Base-by-base conservation (phyloP, 164 flowering plant genomes). In the Protea cynaroides region DNA sequence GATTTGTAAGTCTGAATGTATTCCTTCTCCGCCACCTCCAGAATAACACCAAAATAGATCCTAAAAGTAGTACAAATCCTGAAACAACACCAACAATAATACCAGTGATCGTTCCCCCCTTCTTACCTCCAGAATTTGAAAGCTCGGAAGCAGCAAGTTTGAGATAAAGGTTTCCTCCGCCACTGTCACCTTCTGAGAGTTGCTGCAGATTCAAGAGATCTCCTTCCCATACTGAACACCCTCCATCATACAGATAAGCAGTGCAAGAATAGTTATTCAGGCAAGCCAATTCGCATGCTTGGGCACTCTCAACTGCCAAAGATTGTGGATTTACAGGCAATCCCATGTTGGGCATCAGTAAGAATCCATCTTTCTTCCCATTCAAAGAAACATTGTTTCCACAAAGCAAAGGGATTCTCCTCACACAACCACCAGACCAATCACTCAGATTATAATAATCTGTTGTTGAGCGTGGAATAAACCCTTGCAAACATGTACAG, bases 251-350 rank as follows among this genome's bases (percentile, higher is more conserved):
- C 74, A 55, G 58, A 12, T 80, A 78, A 40, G 81, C 83, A 43
- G 46, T 69, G 61, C 81, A 80, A 23, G 81, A 75, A 47, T 76
- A 80, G 55, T 63, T 70, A 37, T 36, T 73, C 63, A 71, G 56
- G 51, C 83, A 80, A 18, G 61, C 63, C 9, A 56, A 36, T 56
- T 68, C 53, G 36, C 83, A 78, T 36, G 64, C 73, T 43, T 38
- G 78, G 4, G 12, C 18, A 65, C 65, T 69, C 14, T 49, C 63
- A 9, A 22, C 69, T 1, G 34, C 38, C 19, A 69, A 56, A 25
- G 59, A n/a, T 38, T 54, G 70, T 8, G 71, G 19, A 54, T 71
- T 24, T 0, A 36, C 46, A 23, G 75, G 75, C 69, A 69, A 67
- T 19, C 1, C 8, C 71, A 75, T 50, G 72, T 43, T 56, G 19